A percentile compares a stretch with the other conserved stretches of the same genome.
These are phyloP conservation scores for Colletotrichum sp. DNA, from an alignment of 2,329 filamentous ascomycete species.

Conservation along the genomic window DNA sequence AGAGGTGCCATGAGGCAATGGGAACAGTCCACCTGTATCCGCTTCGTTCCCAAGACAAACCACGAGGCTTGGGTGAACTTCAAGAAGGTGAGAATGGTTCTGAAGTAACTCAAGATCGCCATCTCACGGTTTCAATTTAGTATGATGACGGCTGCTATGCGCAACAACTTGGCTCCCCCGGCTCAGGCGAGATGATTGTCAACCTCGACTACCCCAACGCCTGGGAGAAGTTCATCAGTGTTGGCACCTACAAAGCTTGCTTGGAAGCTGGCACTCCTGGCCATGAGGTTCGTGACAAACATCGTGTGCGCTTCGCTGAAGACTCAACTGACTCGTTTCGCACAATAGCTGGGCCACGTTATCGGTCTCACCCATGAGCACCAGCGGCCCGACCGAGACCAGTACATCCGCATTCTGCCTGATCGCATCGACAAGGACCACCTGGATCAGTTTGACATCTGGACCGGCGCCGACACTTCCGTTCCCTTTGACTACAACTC, in stretches of 20 bases:
- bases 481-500: slow-evolving; percentile 10
- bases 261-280: not conserved
- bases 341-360: not conserved
- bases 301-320: not conserved
- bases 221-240: fast-evolving
- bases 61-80: not conserved
- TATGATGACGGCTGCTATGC: not conserved
- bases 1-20: not conserved
- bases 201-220: not conserved
- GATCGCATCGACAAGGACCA: not conserved
- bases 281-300: not conserved
- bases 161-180: not conserved
- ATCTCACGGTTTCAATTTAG: not conserved
- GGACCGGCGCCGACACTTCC: not conserved
- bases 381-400: not conserved
- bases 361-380: slow-evolving; percentile 4
- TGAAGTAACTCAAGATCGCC: no score
- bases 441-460: not conserved
- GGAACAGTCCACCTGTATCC: slow-evolving; percentile 1
- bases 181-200: not conserved
- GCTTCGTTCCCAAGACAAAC: not conserved
- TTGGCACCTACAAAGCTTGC: not conserved
- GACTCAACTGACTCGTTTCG: not conserved
- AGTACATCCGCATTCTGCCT: not conserved
- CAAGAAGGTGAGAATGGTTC: not conserved